Evolutionary conservation across 805 yeast genomes (phyloP).

Genomic region (Kazachstania africana): DNA sequence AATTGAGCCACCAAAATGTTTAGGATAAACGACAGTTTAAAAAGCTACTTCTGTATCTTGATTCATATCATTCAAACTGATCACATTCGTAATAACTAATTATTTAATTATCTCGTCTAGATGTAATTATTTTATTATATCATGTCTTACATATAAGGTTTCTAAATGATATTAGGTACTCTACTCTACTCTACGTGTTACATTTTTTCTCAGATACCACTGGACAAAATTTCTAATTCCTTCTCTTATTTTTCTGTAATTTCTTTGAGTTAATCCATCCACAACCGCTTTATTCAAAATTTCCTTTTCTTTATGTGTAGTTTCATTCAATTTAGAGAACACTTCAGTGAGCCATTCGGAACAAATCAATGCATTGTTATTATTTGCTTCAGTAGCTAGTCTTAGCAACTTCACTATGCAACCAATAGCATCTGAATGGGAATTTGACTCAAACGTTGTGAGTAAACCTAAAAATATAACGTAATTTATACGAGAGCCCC

Average conservation of each 20-base stretch:
- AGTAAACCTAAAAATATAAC: slow-evolving; percentile 56
- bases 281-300: slow-evolving; percentile 48
- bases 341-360: slow-evolving; percentile 49
- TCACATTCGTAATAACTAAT: too few species aligned
- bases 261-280: slow-evolving; percentile 53
- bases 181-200: slow-evolving; percentile 34
- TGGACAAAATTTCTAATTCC: slow-evolving; percentile 65
- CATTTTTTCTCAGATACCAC: slow-evolving; percentile 74
- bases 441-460: slow-evolving; percentile 57
- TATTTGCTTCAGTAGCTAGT: slow-evolving; percentile 36
- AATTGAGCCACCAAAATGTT: slow-evolving; percentile 28
- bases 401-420: slow-evolving; percentile 53
- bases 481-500: slow-evolving; percentile 45
- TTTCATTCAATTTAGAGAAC: slow-evolving; percentile 37
- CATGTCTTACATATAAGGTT: too few species aligned
- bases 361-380: slow-evolving; percentile 28
- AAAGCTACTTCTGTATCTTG: too few species aligned
- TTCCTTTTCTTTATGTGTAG: slow-evolving; percentile 54
- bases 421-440: slow-evolving; percentile 64
- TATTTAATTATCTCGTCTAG: too few species aligned
- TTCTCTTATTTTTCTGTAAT: slow-evolving; percentile 60
- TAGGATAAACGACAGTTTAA: too few species aligned
- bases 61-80: too few species aligned
- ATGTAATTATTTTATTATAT: too few species aligned
- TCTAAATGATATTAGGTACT: too few species aligned